phyloP scores from a whole-genome alignment of 2,329 filamentous ascomycete genomes.

The Aspergillus phoenicis region DNA sequence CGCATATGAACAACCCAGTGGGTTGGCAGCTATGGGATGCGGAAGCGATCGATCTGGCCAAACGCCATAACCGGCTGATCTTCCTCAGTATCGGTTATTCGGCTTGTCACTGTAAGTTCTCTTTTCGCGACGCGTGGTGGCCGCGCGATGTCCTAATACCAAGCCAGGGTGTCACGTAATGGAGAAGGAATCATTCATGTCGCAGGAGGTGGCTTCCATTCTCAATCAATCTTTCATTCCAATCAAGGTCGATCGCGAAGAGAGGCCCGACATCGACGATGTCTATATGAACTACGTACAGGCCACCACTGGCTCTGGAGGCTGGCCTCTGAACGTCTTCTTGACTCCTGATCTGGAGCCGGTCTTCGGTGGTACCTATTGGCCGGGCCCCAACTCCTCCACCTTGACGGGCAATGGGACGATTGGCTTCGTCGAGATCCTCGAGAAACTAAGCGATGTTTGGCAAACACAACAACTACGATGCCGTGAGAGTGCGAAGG shows the following conservation, averaged over 20 bases:
- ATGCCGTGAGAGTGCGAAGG: conserved; percentile 79
- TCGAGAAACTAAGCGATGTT: conserved; percentile 71
- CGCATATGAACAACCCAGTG: conserved; percentile 78
- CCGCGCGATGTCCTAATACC: conserved; percentile 21
- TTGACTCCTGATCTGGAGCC: conserved; percentile 90
- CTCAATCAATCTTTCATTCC: conserved; percentile 89
- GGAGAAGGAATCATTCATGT: conserved; percentile 87
- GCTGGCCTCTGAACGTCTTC: conserved; percentile 97
- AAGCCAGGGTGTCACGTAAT: conserved; percentile 79
- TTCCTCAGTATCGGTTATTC: conserved; percentile 95
- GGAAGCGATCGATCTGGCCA: conserved; percentile 75
- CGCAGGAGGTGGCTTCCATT: conserved; percentile 74
- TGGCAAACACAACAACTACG: conserved; percentile 85
- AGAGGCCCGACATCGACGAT: conserved; percentile 88
- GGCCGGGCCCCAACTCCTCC: conserved; percentile 74
- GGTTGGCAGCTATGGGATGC: conserved; percentile 88
- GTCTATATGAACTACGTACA: conserved; percentile 99
- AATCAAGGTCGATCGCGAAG: conserved; percentile 89
- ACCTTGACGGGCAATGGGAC: conserved; percentile 56
- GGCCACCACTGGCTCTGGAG: conserved; percentile 83
- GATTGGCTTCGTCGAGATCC: conserved; percentile 78
- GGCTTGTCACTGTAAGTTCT: conserved; percentile 82
- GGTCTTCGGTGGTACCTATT: conserved; percentile 95
- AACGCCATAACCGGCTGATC: conserved; percentile 79
- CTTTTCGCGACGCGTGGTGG: not conserved